Percentiles rank a stretch among this genome's conserved stretches.
These are phyloP conservation scores for Hylodesmum podocarpum DNA, from an alignment of 306 rosid genomes.

Conservation along the genomic window DNA sequence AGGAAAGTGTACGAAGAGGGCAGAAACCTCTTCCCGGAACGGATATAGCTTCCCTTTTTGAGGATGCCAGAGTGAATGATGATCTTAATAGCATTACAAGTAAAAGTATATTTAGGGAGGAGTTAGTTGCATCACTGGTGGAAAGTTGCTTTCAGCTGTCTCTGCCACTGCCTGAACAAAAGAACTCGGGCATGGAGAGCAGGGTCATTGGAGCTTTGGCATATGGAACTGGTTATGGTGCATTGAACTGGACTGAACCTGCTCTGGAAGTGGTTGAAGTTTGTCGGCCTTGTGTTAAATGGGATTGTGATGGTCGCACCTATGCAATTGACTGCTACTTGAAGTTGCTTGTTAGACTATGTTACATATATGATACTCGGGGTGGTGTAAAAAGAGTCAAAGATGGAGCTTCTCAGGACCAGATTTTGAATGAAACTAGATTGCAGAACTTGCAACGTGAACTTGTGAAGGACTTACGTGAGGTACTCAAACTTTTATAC, in stretches of 20 bases:
- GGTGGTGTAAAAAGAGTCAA: constrained; percentile 96
- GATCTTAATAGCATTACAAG: constrained; percentile 87
- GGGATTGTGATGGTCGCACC: constrained; percentile 99
- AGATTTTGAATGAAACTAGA: constrained; percentile 96
- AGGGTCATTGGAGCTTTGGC: constrained; percentile 99
- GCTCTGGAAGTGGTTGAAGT: constrained; percentile 98
- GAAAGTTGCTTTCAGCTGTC: constrained; percentile 99
- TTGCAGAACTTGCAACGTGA: constrained; percentile 93
- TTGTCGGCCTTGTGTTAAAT: constrained; percentile 95
- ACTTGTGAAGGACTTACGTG: constrained; percentile 77
- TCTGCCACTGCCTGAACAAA: constrained; percentile 96
- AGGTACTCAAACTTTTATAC: constrained; percentile 51
- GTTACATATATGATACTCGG: constrained; percentile 90
- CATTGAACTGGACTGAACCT: constrained; percentile 98
- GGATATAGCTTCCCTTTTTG: constrained; percentile 96
- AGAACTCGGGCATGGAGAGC: constrained; percentile 89
- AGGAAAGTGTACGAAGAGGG: constrained; percentile 98
- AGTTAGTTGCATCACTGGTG: constrained; percentile 93
- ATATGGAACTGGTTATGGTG: constrained; percentile 99
- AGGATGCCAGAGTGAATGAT: constrained; percentile 84
- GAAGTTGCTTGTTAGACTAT: constrained; percentile 92
- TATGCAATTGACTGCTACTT: constrained; percentile 97
- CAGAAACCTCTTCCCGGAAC: constrained; percentile 99
- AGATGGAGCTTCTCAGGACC: constrained; percentile 99
- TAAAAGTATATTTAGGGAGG: constrained; percentile 94